These are phyloP conservation scores for Fusarium sp. DNA, from an alignment of 2,329 filamentous ascomycete species.

Conservation along the genomic window DNA sequence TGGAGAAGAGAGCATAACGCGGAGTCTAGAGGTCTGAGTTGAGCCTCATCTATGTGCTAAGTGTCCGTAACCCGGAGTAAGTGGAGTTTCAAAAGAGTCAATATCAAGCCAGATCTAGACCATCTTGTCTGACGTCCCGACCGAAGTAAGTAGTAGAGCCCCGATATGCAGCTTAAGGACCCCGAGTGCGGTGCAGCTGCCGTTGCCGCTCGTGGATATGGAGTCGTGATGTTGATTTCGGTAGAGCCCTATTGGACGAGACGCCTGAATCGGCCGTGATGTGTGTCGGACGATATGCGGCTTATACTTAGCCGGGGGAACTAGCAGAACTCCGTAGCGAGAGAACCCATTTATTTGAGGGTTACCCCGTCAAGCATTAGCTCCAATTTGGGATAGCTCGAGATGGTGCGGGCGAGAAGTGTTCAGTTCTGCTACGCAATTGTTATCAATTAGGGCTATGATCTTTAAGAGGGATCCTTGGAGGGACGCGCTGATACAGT, in stretches of 20 bases:
- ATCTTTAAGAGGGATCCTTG: not conserved
- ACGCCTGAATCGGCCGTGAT: constrained; percentile 22
- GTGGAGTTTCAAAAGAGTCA: constrained; percentile 25
- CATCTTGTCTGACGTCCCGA: constrained; percentile 11
- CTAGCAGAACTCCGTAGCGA: constrained; percentile 30
- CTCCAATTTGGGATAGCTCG: constrained; percentile 24
- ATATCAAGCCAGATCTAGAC: constrained; percentile 14
- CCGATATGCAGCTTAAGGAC: constrained; percentile 23
- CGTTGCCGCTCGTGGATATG: constrained; percentile 17
- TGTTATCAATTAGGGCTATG: not conserved
- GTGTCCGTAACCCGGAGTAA: constrained; percentile 27
- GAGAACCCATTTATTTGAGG: constrained; percentile 15
- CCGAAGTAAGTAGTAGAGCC: constrained; percentile 19
- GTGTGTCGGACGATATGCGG: constrained; percentile 29
- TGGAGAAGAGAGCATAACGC: constrained; percentile 9
- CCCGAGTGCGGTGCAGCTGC: constrained; percentile 15
- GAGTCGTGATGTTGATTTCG: constrained; percentile 12
- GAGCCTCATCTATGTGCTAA: constrained; percentile 22
- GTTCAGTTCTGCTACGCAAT: constrained; percentile 21
- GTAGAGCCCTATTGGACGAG: constrained; percentile 21
- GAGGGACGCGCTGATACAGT: not conserved
- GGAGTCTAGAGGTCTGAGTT: constrained; percentile 13
- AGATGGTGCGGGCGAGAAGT: constrained; percentile 18
- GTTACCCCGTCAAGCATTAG: constrained; percentile 30
- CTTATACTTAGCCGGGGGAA: constrained; percentile 19